Evolutionary conservation across 106 monocot genomes (phyloP).

Genomic region (Acorus gramineus): DNA sequence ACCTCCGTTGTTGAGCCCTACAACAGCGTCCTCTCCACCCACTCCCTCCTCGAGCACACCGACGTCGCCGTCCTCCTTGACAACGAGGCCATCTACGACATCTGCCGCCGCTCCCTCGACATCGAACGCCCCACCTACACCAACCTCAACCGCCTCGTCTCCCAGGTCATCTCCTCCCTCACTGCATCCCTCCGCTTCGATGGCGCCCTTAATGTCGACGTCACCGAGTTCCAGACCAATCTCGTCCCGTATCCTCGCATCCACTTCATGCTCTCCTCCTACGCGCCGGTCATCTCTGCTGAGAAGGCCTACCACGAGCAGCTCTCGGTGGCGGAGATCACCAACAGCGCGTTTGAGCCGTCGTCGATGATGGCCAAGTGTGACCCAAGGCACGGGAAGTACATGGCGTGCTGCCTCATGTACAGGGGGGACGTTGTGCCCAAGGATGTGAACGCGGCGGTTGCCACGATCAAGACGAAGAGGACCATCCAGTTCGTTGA

Average conservation of each 20-base stretch:
- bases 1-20: slow-evolving; percentile 16
- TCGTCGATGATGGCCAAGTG: slow-evolving; percentile 18
- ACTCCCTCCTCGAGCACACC: slow-evolving; percentile 17
- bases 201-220: slow-evolving; percentile 12
- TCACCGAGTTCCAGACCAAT: slow-evolving; percentile 17
- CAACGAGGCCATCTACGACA: slow-evolving; percentile 28
- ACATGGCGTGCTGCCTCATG: slow-evolving; percentile 18
- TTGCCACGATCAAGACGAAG: slow-evolving; percentile 22
- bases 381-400: slow-evolving; percentile 14
- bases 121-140: slow-evolving; percentile 15
- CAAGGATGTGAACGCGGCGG: slow-evolving; percentile 18
- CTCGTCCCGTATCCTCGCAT: slow-evolving; percentile 14
- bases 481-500: slow-evolving; percentile 19
- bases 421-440: slow-evolving; percentile 17
- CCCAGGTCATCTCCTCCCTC: slow-evolving; percentile 11
- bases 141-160: slow-evolving; percentile 15
- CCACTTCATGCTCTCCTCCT: slow-evolving; percentile 20
- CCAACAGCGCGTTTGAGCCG: slow-evolving; percentile 17
- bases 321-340: slow-evolving; percentile 13
- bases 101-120: slow-evolving; percentile 13
- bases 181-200: slow-evolving; percentile 14
- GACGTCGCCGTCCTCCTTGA: slow-evolving; percentile 18
- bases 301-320: slow-evolving; percentile 20
- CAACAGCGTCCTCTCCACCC: slow-evolving; percentile 16
- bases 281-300: slow-evolving; percentile 14